These are phyloP conservation scores for Coprinellus micaceus DNA, from an alignment of 768 basidiomycete species.

Conservation along the genomic window DNA sequence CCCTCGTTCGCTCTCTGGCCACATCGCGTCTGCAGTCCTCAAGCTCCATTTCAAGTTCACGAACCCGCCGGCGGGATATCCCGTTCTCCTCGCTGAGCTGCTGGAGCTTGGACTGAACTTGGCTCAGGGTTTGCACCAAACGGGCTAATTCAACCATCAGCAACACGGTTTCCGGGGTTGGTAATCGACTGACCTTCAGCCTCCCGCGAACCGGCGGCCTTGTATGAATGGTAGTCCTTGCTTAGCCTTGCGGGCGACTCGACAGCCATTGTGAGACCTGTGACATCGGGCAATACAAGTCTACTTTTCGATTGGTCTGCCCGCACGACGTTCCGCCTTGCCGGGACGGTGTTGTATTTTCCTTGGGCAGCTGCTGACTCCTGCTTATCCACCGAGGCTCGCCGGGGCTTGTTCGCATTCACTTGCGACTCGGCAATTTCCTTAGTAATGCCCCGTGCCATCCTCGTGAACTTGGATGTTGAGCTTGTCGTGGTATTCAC, in stretches of 20 bases:
- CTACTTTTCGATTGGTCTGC: slow-evolving; percentile 28
- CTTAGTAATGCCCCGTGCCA: slow-evolving; percentile 52
- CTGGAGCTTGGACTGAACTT: slow-evolving; percentile 64
- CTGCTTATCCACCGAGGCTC: background rate
- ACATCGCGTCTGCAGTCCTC: slow-evolving; percentile 82
- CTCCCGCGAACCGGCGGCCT: slow-evolving; percentile 49
- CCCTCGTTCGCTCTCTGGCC: slow-evolving; percentile 59
- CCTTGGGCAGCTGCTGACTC: background rate
- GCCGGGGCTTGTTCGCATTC: slow-evolving; percentile 8
- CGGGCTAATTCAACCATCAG: no score
- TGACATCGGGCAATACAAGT: slow-evolving; percentile 75
- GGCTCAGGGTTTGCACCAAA: slow-evolving; percentile 55
- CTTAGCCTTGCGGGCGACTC: slow-evolving; percentile 64
- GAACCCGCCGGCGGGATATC: slow-evolving; percentile 75
- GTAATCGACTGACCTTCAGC: slow-evolving; percentile 49
- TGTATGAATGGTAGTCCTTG: slow-evolving; percentile 48
- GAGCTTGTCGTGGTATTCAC: slow-evolving; percentile 47
- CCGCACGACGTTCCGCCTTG: background rate
- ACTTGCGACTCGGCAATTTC: slow-evolving; percentile 43
- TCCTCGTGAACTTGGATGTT: slow-evolving; percentile 57
- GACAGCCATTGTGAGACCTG: slow-evolving; percentile 76
- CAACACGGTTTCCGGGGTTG: no score
- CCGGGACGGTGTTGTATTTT: background rate
- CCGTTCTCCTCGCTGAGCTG: slow-evolving; percentile 80
- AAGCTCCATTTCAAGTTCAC: slow-evolving; percentile 83